Percentiles rank a stretch among this genome's conserved stretches.
Conservation (phyloP, 2,329 filamentous ascomycete genomes). For the Pseudopithomyces maydicus region DNA sequence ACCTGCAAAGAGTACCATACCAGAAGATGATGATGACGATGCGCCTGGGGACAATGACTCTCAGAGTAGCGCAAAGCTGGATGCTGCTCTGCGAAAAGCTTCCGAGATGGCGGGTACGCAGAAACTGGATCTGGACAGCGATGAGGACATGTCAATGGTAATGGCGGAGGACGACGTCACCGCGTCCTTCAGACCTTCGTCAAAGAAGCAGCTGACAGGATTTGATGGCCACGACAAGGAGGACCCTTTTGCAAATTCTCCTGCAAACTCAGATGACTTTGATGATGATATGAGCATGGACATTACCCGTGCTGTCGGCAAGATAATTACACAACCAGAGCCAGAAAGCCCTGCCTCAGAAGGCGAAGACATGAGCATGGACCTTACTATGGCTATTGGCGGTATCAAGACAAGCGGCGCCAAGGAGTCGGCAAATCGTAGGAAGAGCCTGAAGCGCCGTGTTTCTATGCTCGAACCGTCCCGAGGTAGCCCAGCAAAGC, state of each 20-base stretch:
- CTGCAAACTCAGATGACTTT: slow-evolving; percentile 41
- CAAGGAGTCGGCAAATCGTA: slow-evolving; percentile 32
- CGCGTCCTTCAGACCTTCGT: slow-evolving; percentile 75
- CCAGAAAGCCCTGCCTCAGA: slow-evolving; percentile 44
- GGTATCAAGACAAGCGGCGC: slow-evolving; percentile 48
- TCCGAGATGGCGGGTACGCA: slow-evolving; percentile 76
- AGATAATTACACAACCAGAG: slow-evolving; percentile 66
- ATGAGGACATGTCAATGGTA: slow-evolving; percentile 58
- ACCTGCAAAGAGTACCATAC: slow-evolving; percentile 42
- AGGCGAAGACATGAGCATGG: slow-evolving; percentile 56
- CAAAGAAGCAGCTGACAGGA: slow-evolving; percentile 56
- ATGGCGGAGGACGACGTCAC: slow-evolving; percentile 70
- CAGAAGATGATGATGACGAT: slow-evolving; percentile 62
- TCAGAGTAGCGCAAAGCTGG: slow-evolving; percentile 73
- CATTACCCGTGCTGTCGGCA: slow-evolving; percentile 80
- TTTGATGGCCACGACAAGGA: slow-evolving; percentile 56
- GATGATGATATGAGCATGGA: slow-evolving; percentile 85
- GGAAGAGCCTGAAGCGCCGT: slow-evolving; percentile 50
- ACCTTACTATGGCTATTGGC: slow-evolving; percentile 61
- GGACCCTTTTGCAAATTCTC: slow-evolving; percentile 55
- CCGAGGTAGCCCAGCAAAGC: slow-evolving; percentile 45
- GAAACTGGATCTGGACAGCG: slow-evolving; percentile 63
- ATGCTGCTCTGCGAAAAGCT: slow-evolving; percentile 78
- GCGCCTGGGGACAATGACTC: slow-evolving; percentile 65
- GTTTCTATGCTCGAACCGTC: slow-evolving; percentile 46